These are phyloP conservation scores for Teratosphaeria pseudoeucalypti DNA, from an alignment of 2,329 filamentous ascomycete species.

Conservation along the genomic window DNA sequence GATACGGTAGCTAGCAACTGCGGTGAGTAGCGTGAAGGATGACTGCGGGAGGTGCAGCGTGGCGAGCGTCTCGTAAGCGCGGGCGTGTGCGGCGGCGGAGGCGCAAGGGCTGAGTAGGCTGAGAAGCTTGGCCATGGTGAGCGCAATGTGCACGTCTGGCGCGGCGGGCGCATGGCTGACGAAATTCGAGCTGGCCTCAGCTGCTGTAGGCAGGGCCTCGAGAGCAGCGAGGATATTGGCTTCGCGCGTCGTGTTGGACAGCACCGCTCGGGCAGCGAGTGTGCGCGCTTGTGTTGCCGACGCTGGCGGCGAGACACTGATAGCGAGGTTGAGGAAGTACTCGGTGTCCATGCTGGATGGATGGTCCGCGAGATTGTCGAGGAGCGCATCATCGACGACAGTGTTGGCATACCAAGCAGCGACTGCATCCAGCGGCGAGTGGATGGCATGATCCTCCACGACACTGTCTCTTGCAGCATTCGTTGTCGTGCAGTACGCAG, in stretches of 20 bases:
- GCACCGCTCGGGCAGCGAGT: constrained; percentile 48
- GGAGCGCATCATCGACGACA: constrained; percentile 58
- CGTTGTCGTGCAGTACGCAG: constrained; percentile 52
- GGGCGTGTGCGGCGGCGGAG: constrained; percentile 24
- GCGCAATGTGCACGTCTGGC: constrained; percentile 46
- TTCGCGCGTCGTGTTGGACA: constrained; percentile 44
- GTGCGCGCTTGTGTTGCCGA: constrained; percentile 57
- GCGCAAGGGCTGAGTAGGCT: constrained; percentile 28
- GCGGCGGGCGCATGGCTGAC: constrained; percentile 47
- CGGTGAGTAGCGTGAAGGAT: constrained; percentile 35
- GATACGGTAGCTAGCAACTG: constrained; percentile 35
- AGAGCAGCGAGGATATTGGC: constrained; percentile 43
- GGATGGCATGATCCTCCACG: constrained; percentile 73
- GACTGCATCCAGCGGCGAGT: constrained; percentile 78
- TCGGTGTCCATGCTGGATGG: constrained; percentile 35
- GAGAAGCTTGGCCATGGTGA: constrained; percentile 50
- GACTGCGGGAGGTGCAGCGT: constrained; percentile 29
- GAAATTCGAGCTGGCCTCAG: constrained; percentile 30
- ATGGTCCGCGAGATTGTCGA: constrained; percentile 43
- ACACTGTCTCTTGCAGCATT: constrained; percentile 72
- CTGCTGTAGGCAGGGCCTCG: constrained; percentile 37
- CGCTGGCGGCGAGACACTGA: constrained; percentile 64
- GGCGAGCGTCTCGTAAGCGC: constrained; percentile 31
- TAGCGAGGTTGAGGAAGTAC: constrained; percentile 52
- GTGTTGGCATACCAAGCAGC: constrained; percentile 84